Conservation (phyloP, 257 asterid genomes). For the Haberlea rhodopensis region DNA sequence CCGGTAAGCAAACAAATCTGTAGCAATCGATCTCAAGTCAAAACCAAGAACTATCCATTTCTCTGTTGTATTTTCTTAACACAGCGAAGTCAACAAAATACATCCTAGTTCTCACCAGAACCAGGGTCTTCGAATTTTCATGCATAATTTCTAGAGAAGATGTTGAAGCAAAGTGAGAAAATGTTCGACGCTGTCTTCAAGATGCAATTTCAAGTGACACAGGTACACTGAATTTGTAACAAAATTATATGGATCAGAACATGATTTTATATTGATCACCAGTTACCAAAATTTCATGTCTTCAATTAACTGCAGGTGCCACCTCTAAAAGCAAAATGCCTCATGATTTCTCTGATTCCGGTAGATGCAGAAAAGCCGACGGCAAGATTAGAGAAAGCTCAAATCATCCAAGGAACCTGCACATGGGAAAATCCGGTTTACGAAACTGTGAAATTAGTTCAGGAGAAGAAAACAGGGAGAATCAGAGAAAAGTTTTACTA, state of each 20-base stretch:
- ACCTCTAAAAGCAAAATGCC: conserved; percentile 62
- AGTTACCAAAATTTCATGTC: no score
- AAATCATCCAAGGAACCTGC: conserved; percentile 74
- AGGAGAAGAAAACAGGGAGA: conserved; percentile 68
- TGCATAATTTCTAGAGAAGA: conserved; percentile 38
- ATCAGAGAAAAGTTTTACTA: conserved; percentile 72
- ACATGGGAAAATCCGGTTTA: conserved; percentile 73
- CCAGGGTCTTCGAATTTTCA: conserved; percentile 23
- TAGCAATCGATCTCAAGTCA: conserved; percentile 29
- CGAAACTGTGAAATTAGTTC: conserved; percentile 68
- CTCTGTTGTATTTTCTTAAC: no score
- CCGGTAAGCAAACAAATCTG: conserved; percentile 28
- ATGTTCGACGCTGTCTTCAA: conserved; percentile 74
- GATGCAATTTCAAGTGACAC: conserved; percentile 85
- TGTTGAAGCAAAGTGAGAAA: conserved; percentile 82
- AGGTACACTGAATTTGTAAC: no score
- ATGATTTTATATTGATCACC: conserved; percentile 26
- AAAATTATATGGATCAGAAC: background rate
- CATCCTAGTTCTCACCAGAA: conserved; percentile 17
- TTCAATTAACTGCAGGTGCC: conserved; percentile 80
- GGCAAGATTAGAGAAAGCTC: conserved; percentile 60
- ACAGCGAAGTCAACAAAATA: conserved; percentile 25
- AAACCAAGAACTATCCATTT: conserved; percentile 30
- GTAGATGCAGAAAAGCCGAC: conserved; percentile 86
- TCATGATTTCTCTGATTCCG: conserved; percentile 78